Evolutionary conservation across 2,329 filamentous ascomycete genomes (phyloP).

Genomic region (Escovopsis weberi): DNA sequence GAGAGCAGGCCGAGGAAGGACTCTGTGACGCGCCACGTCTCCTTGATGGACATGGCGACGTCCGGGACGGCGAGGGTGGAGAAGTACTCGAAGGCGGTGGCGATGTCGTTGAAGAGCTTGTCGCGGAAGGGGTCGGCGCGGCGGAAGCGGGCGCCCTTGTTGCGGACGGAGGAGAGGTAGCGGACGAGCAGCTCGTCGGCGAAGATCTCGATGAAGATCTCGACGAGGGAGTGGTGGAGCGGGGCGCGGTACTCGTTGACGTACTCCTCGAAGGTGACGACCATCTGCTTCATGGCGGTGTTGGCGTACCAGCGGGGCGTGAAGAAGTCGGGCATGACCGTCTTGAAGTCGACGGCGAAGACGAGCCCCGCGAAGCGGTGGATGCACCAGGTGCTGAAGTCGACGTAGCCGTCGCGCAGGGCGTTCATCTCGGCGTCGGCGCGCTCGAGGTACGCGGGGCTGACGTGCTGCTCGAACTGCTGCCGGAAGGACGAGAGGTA

Average conservation of each 20-base stretch:
- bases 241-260: conserved; percentile 73
- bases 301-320: conserved; percentile 77
- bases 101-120: conserved; percentile 86
- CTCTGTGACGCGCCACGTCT: conserved; percentile 86
- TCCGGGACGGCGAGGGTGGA: conserved; percentile 54
- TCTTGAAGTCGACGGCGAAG: conserved; percentile 77
- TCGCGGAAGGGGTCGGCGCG: conserved; percentile 77
- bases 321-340: conserved; percentile 80
- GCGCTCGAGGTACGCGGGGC: conserved; percentile 63
- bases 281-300: conserved; percentile 84
- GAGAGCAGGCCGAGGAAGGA: conserved; percentile 68
- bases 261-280: conserved; percentile 91
- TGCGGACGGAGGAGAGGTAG: conserved; percentile 74
- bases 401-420: conserved; percentile 83
- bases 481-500: conserved; percentile 79
- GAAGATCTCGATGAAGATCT: conserved; percentile 88
- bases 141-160: conserved; percentile 80
- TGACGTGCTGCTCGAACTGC: conserved; percentile 69
- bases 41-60: conserved; percentile 60
- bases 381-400: conserved; percentile 88
- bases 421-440: conserved; percentile 57
- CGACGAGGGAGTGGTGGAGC: conserved; percentile 72
- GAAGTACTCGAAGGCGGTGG: conserved; percentile 85
- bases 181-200: conserved; percentile 78
- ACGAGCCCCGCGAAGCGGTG: conserved; percentile 74